phyloP scores from a whole-genome alignment of 2,329 filamentous ascomycete species.

The Cladobotryum mycophilum region DNA sequence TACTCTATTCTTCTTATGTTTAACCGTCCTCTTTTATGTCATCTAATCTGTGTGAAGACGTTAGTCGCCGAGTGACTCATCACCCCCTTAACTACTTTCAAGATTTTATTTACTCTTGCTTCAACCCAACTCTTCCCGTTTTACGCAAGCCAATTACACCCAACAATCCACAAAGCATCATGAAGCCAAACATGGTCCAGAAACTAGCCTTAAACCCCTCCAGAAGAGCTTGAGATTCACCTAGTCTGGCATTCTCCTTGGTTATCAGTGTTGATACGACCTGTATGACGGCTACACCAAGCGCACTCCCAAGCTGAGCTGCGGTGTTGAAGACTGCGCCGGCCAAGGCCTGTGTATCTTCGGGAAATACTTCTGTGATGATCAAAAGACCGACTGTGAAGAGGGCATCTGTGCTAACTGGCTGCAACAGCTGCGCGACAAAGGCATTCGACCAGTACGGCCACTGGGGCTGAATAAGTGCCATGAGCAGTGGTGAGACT shows the following conservation, averaged over 20 bases:
- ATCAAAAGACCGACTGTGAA: conserved; percentile 52
- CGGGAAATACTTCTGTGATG: conserved; percentile 48
- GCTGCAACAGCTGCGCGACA: conserved; percentile 35
- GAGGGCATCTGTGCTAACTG: conserved; percentile 40
- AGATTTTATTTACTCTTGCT: neutral
- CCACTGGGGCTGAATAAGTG: conserved; percentile 40
- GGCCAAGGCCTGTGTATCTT: conserved; percentile 51
- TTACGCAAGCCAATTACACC: conserved; percentile 3
- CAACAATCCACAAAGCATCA: conserved; percentile 22
- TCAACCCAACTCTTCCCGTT: neutral
- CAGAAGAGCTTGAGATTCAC: conserved; percentile 30
- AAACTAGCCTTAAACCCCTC: conserved; percentile 45
- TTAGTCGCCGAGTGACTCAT: neutral
- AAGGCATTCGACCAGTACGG: conserved; percentile 47
- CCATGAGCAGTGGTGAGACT: conserved; percentile 48
- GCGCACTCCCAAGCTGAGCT: conserved; percentile 47
- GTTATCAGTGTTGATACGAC: conserved; percentile 37
- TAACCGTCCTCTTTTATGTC: neutral
- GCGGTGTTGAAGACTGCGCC: conserved; percentile 57
- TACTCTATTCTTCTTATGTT: too few species aligned
- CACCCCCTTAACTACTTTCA: neutral
- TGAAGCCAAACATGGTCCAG: conserved; percentile 44
- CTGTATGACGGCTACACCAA: conserved; percentile 42
- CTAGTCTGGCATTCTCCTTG: conserved; percentile 22
- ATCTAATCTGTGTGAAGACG: neutral